phyloP scores from a whole-genome alignment of 2,329 filamentous ascomycete genomes.

The Trichoderma sp. region DNA sequence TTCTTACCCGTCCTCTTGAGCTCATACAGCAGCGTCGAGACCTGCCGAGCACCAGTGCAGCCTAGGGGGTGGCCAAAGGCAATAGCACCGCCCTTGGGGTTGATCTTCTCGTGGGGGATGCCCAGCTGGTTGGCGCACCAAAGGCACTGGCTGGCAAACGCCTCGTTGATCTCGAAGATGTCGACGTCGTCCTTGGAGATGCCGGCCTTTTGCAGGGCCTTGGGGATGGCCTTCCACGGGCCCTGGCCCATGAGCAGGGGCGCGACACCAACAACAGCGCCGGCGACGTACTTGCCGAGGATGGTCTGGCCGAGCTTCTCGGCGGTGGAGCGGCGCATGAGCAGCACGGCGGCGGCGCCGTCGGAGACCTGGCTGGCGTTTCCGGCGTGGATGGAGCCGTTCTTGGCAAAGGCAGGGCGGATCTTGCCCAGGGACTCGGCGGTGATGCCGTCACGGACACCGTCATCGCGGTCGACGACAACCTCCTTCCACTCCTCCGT shows the following conservation, averaged over 20 bases:
- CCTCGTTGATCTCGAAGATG: constrained; percentile 99
- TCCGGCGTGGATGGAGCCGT: constrained; percentile 91
- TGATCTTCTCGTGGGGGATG: constrained; percentile 81
- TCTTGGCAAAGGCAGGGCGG: constrained; percentile 82
- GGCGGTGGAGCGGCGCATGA: constrained; percentile 93
- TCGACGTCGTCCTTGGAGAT: constrained; percentile 88
- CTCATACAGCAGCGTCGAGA: constrained; percentile 89
- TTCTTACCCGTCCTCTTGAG: constrained; percentile 78
- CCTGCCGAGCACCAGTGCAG: constrained; percentile 90
- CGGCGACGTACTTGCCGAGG: constrained; percentile 86
- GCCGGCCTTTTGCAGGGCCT: constrained; percentile 83
- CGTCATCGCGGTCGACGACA: constrained; percentile 82
- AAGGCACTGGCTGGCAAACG: constrained; percentile 90
- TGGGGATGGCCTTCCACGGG: constrained; percentile 93
- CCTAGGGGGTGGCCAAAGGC: constrained; percentile 94
- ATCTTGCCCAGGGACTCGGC: constrained; percentile 88
- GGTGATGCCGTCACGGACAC: constrained; percentile 81
- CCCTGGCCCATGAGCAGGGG: constrained; percentile 95
- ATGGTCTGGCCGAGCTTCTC: constrained; percentile 84
- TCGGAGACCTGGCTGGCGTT: constrained; percentile 96
- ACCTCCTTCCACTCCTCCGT: constrained; percentile 80
- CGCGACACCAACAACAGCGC: constrained; percentile 81
- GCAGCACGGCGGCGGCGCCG: constrained; percentile 87
- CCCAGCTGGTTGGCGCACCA: constrained; percentile 90
- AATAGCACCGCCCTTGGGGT: constrained; percentile 95